Base-by-base conservation (phyloP, 345 rosid genomes). In the Mallotus nudiflorus region DNA sequence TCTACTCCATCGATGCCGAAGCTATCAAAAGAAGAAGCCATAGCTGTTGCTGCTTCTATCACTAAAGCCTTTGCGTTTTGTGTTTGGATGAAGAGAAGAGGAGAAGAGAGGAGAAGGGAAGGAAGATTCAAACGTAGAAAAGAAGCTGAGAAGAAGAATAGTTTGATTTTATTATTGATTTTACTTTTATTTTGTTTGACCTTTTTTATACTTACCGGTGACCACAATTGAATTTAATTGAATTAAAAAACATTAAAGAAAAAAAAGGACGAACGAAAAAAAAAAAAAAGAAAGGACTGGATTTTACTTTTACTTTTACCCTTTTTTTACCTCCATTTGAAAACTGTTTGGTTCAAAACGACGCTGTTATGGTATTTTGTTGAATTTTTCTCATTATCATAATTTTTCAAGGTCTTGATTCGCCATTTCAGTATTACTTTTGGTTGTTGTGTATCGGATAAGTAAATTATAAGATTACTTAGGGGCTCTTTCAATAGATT, bases 11-110 rank as follows among this genome's bases (percentile, higher is more conserved):
- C 89, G 73, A 63, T 53, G 50, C 80, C 76, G 57, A 72, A 87
- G 11, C 86, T 13, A 68, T 87, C 92, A 67, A 85, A 82, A 33
- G 91, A 83, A 66, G 85, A 83, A 66, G 85, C 71, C 86, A 83
- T 83, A 4, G 22, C 49, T 56, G 56, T 28, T 24, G 14, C 12
- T 50, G 12, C 49, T n/a, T 68, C 64, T 42, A 49, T 33, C 55
- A 33, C 68, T 63, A 15, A 12, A 51, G 5, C 12, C 27, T 9
- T 13, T 13, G 16, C 10, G 25, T 10, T 25, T 6, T 5, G 48
- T 22, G 1, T 6, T 48, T 19, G 48, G 18, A 22, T 10, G n/a
- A 0, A 1, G 33, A 15, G 62, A 13, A 29, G 16, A 20, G 18
- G 37, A 56, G 15, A 58, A 27, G 27, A 55, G 14, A 18, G 14